A percentile compares a stretch with the other conserved stretches of the same genome.
phyloP scores from a whole-genome alignment of 257 asterid species.

The Orobanche coerulescens region DNA sequence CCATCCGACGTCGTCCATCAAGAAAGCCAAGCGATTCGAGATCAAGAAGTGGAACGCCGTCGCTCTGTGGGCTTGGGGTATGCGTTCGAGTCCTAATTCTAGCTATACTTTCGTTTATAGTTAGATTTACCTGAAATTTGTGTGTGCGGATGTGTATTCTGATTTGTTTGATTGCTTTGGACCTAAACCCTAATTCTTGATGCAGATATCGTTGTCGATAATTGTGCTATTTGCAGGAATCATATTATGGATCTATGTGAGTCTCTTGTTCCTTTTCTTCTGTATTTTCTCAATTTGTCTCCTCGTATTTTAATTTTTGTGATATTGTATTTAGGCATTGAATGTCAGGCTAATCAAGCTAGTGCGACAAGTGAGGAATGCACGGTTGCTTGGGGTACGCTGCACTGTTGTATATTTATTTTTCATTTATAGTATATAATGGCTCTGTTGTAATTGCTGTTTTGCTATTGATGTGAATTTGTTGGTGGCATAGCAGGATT shows the following conservation, averaged over 20 bases:
- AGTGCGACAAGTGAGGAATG: slow-evolving; percentile 98
- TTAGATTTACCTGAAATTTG: neutral
- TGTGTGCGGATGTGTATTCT: neutral
- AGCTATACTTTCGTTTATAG: neutral
- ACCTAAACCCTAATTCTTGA: slow-evolving; percentile 30
- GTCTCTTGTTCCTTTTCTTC: slow-evolving; percentile 22
- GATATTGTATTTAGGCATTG: slow-evolving; percentile 52
- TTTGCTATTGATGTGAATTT: neutral
- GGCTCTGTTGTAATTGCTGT: neutral
- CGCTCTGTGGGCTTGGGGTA: slow-evolving; percentile 95
- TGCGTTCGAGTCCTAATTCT: neutral
- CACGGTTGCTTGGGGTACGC: slow-evolving; percentile 98
- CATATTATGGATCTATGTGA: slow-evolving; percentile 97
- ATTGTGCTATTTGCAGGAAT: slow-evolving; percentile 91
- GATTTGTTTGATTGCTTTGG: neutral
- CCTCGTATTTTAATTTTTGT: slow-evolving; percentile 6
- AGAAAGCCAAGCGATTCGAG: slow-evolving; percentile 72
- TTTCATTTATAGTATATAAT: neutral
- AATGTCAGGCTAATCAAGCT: slow-evolving; percentile 98
- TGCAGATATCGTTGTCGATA: slow-evolving; percentile 88
- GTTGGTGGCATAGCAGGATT: neutral
- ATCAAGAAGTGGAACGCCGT: slow-evolving; percentile 95
- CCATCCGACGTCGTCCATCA: slow-evolving; percentile 33
- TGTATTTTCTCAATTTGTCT: neutral
- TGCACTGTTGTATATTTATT: neutral